Conservation (phyloP, 1,139 yeast species). For the Keqinozyma sinolaborantium region DNA sequence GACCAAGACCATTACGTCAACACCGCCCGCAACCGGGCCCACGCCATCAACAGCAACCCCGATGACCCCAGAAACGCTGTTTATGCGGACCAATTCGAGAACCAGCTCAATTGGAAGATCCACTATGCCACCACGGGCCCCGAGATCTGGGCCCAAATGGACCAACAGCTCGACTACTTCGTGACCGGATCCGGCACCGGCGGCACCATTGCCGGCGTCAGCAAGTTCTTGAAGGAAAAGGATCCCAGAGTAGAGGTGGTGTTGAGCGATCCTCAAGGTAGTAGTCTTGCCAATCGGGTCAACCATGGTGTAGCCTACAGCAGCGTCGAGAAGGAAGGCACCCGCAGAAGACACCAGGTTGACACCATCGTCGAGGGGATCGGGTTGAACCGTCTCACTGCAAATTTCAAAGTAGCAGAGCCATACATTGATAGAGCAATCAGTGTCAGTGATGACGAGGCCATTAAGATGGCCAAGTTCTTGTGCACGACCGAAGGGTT, state of each 20-base stretch:
- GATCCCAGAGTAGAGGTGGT: slow-evolving; percentile 40
- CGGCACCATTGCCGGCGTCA: slow-evolving; percentile 88
- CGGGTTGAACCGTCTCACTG: slow-evolving; percentile 83
- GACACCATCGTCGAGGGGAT: slow-evolving; percentile 94
- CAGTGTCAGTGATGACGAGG: slow-evolving; percentile 75
- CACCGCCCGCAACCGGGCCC: slow-evolving; percentile 69
- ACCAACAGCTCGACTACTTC: slow-evolving; percentile 62
- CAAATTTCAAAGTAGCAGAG: slow-evolving; percentile 75
- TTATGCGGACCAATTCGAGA: slow-evolving; percentile 95
- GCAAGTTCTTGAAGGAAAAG: slow-evolving; percentile 61
- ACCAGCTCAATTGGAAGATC: slow-evolving; percentile 82
- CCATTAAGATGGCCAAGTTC: slow-evolving; percentile 83
- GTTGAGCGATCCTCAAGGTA: slow-evolving; percentile 94
- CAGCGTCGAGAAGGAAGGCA: slow-evolving; percentile 83
- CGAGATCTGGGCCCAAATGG: slow-evolving; percentile 73
- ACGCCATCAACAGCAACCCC: slow-evolving; percentile 42
- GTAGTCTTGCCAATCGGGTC: slow-evolving; percentile 82
- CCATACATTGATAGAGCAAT: slow-evolving; percentile 70
- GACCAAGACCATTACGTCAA: slow-evolving; percentile 93
- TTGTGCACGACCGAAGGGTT: slow-evolving; percentile 81
- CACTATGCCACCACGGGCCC: slow-evolving; percentile 90
- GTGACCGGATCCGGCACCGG: slow-evolving; percentile 76
- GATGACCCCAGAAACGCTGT: slow-evolving; percentile 50
- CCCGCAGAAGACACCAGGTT: slow-evolving; percentile 91
- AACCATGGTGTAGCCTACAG: slow-evolving; percentile 95